Evolutionary conservation across 257 asterid species (phyloP).

Genomic region (Rhazya stricta): DNA sequence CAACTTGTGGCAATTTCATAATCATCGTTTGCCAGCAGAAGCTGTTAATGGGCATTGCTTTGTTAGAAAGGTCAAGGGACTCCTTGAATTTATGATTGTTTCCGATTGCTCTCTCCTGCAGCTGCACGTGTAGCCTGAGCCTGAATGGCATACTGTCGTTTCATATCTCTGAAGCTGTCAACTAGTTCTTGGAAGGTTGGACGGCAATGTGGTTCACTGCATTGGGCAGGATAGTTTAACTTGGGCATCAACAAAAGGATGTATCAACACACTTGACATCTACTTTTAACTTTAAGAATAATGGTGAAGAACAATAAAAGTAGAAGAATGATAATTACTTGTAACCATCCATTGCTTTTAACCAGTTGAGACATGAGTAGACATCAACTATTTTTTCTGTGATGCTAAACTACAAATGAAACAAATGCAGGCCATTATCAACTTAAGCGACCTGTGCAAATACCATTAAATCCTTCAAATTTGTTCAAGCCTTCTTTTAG

Average conservation of each 20-base stretch:
- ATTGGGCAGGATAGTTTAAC: slow-evolving; percentile 18
- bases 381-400: neutral
- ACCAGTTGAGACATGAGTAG: neutral
- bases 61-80: neutral
- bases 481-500: neutral
- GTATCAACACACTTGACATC: neutral
- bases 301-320: neutral
- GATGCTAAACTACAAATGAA: neutral
- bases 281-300: neutral
- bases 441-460: no score
- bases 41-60: neutral
- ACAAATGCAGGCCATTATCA: neutral
- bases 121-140: slow-evolving; percentile 52
- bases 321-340: neutral
- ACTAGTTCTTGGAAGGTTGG: slow-evolving; percentile 77
- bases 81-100: slow-evolving; percentile 28
- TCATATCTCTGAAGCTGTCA: slow-evolving; percentile 67
- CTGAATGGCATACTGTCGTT: slow-evolving; percentile 44
- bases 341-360: neutral
- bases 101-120: slow-evolving; percentile 40
- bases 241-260: neutral
- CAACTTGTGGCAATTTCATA: neutral
- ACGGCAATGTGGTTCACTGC: slow-evolving; percentile 67
- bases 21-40: neutral
- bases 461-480: no score